phyloP scores from a whole-genome alignment of 1,284 basidiomycete species.

The Irpex sp. region DNA sequence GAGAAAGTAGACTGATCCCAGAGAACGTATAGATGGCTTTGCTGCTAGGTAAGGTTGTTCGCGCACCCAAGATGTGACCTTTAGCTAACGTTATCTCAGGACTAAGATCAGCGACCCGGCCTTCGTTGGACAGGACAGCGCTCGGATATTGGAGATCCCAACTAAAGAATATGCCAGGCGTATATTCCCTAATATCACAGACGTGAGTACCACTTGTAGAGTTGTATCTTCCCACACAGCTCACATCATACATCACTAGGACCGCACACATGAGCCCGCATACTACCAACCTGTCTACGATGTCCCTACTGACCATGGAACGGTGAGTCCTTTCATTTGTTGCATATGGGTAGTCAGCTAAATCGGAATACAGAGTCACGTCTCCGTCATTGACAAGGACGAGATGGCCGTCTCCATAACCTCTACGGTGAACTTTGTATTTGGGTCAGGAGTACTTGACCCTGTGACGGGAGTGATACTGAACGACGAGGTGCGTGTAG shows the following conservation, averaged over 20 bases:
- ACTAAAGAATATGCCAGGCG: conserved; percentile 65
- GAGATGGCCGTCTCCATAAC: conserved; percentile 86
- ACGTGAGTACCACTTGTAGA: conserved; percentile 43
- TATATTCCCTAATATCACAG: conserved; percentile 68
- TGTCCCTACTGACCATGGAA: conserved; percentile 78
- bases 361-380: conserved; percentile 57
- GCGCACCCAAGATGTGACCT: not conserved
- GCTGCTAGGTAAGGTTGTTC: conserved; percentile 51
- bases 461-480: conserved; percentile 81
- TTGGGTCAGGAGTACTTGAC: conserved; percentile 85
- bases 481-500: conserved; percentile 69
- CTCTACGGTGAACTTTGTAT: conserved; percentile 82
- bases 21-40: conserved; percentile 49
- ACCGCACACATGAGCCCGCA: conserved; percentile 69
- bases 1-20: not conserved
- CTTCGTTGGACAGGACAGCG: conserved; percentile 47
- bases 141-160: conserved; percentile 60
- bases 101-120: conserved; percentile 78
- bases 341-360: conserved; percentile 1
- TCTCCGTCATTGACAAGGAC: conserved; percentile 73
- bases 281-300: conserved; percentile 87
- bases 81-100: conserved; percentile 29
- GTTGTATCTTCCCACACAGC: too few relatives aligned
- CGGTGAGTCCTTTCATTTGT: conserved; percentile 41
- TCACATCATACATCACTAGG: conserved; percentile 35